Conservation (phyloP, 1,139 yeast species). For the Barnettozyma hawaiiensis region DNA sequence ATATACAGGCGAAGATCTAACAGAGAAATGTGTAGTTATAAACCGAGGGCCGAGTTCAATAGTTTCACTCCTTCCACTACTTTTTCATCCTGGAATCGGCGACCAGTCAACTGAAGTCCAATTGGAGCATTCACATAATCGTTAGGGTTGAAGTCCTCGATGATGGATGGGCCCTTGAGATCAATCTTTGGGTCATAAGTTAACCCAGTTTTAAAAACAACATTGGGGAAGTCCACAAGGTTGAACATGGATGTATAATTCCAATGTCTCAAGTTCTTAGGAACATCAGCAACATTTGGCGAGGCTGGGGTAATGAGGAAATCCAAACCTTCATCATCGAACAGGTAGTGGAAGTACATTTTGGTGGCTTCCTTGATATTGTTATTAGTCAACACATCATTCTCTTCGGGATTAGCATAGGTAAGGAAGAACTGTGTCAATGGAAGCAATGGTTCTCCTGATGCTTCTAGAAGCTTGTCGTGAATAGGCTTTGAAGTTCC, state of each 20-base stretch:
- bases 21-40: slow-evolving; percentile 2
- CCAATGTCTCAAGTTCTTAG: slow-evolving; percentile 67
- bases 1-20: background rate
- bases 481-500: slow-evolving; percentile 55
- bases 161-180: slow-evolving; percentile 19
- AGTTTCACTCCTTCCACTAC: slow-evolving; percentile 39
- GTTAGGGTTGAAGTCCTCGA: slow-evolving; percentile 30
- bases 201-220: slow-evolving; percentile 58
- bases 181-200: slow-evolving; percentile 40
- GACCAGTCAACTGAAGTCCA: slow-evolving; percentile 44
- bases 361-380: slow-evolving; percentile 41
- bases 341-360: slow-evolving; percentile 39
- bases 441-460: slow-evolving; percentile 62
- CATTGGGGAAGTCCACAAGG: slow-evolving; percentile 58
- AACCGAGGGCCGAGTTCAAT: slow-evolving; percentile 15
- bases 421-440: slow-evolving; percentile 57
- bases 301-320: slow-evolving; percentile 63
- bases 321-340: slow-evolving; percentile 55
- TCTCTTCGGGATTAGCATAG: slow-evolving; percentile 50
- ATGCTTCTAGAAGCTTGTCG: slow-evolving; percentile 46
- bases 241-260: slow-evolving; percentile 69
- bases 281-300: slow-evolving; percentile 68
- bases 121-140: slow-evolving; percentile 49
- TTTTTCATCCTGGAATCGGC: slow-evolving; percentile 50
- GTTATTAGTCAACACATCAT: slow-evolving; percentile 27